Evolutionary conservation across 768 basidiomycete species (phyloP), one percentile per base, ranked within the genome.

Genomic region (Chalciporus chontae): DNA sequence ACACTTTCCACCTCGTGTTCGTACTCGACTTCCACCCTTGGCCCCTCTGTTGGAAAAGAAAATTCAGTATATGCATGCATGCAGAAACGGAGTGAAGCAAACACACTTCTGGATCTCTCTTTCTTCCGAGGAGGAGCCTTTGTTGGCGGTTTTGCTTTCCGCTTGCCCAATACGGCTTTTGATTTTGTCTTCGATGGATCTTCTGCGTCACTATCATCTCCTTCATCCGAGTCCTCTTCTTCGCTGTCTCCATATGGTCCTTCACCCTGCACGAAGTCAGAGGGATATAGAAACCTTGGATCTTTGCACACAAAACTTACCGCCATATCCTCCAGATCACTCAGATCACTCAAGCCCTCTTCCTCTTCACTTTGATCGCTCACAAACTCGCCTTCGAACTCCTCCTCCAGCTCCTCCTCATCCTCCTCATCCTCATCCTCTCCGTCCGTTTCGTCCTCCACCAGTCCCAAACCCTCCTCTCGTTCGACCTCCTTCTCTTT

Each of bases 1-100:
- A 80, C 65, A 55, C 77, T 84, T 63, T 87, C 91, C 69, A 87
- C 76, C 72, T 96, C 94, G 66, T 90, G 83, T 68, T 98, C 94
- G 81, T 96, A 96, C 69, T 97, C 95, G 61, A 98, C 86, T 66
- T 97, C 91, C 62, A 98, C 86, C 56, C 85, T 77, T 13, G 92
- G 86, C 17, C 84, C 88, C 61, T 77, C 85, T 85, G 66, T 9
- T 52, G 43, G 39, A 36, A n/a, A 36, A 40, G 37, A 44, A 19
- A 17, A 26, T 27, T 66, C 40, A 65, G 57, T 39, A 40, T 50
- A 40, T 42, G 21, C 52, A 21, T 3, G 27, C 18, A 41, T 27
- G 18, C 2, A 41, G 38, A 40, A n/a, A n/a, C 43, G 42, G 6
- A n/a, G 13, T 5, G 43, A 23, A 40, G 32, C 7, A 23, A 47